phyloP scores from a whole-genome alignment of 2,329 filamentous ascomycete genomes.

The Stachybotrys chlorohalonatus region DNA sequence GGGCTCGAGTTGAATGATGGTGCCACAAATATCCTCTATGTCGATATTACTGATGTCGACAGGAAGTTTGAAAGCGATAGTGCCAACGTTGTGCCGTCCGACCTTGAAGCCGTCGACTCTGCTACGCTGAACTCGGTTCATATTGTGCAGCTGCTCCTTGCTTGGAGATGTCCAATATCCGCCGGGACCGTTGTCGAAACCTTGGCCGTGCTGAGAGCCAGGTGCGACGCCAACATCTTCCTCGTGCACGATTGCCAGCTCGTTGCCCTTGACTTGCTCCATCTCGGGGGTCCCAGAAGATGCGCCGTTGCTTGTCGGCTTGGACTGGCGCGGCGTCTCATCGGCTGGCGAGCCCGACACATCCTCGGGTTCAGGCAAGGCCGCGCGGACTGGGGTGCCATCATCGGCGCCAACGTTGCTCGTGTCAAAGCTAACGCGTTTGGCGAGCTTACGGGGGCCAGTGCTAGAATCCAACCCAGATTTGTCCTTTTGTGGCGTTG shows the following conservation, averaged over 20 bases:
- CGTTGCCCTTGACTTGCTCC: slow-evolving; percentile 64
- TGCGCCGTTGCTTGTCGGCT: slow-evolving; percentile 26
- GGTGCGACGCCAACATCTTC: slow-evolving; percentile 36
- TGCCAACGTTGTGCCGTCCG: slow-evolving; percentile 72
- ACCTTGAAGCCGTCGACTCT: slow-evolving; percentile 68
- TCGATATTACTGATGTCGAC: slow-evolving; percentile 77
- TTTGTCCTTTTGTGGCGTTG: slow-evolving; percentile 48
- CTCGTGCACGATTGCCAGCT: slow-evolving; percentile 72
- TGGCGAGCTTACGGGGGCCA: slow-evolving; percentile 54
- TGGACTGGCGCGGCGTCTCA: slow-evolving; percentile 36
- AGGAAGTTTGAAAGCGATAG: slow-evolving; percentile 69
- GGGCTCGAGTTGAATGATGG: slow-evolving; percentile 65
- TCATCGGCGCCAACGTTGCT: slow-evolving; percentile 34
- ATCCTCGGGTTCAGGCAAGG: slow-evolving; percentile 24
- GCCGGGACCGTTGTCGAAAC: slow-evolving; percentile 48
- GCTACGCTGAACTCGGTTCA: slow-evolving; percentile 73
- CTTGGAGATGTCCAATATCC: slow-evolving; percentile 82
- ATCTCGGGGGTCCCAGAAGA: slow-evolving; percentile 46
- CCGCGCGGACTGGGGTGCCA: slow-evolving; percentile 20
- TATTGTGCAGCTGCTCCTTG: slow-evolving; percentile 62
- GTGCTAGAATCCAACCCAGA: slow-evolving; percentile 25
- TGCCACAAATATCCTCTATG: slow-evolving; percentile 69
- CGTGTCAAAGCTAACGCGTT: slow-evolving; percentile 88
- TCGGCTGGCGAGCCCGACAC: slow-evolving; percentile 18
- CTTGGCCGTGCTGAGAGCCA: slow-evolving; percentile 12